Evolutionary conservation across 306 rosid species (phyloP), one percentile per base, ranked within the genome.

Genomic region (Dryas octopetala): DNA sequence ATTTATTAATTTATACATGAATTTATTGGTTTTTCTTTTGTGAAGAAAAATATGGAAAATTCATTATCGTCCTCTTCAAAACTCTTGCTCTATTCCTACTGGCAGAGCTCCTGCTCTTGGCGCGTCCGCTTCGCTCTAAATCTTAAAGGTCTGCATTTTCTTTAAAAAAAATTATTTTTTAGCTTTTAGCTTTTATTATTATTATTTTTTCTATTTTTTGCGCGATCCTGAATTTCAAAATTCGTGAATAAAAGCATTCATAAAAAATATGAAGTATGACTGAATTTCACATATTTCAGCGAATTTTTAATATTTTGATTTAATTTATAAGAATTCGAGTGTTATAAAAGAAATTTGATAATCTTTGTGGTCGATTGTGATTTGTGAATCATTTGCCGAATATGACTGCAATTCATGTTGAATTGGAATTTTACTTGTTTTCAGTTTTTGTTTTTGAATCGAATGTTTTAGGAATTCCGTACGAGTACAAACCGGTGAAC

Each of bases 101-200:
- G 82, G 78, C 74, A 80, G 47, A 87, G 90, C 80, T 87, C 88
- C 4, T 87, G 88, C 73, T 74, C 83, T 26, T 87, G 88, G 88
- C 88, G 88, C 52, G 83, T 81, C 46, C 86, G 85, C 54, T 87
- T 87, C 74, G 86, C 91, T 78, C 68, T 84, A 55, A 67, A 55
- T 64, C 88, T 82, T 57, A 87, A 84, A 79, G 90, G 89, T 82
- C 15, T 68, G 9, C 16, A 55, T 66, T 16, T 75, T 50, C 45
- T 41, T 26, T 14, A n/a, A 53, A 1, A 1, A 38, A 58, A 47
- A 4, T 67, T 43, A 13, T 28, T 40, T 32, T 50, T 49, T 43
- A 1, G 13, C 12, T 26, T 50, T 13, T 17, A 55, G 6, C 57
- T 1, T 50, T n/a, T n/a, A n/a, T n/a, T n/a, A n/a, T n/a, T n/a